Evolutionary conservation across 169 alveolate species (phyloP).

Genomic region (Eimeria zaria): DNA sequence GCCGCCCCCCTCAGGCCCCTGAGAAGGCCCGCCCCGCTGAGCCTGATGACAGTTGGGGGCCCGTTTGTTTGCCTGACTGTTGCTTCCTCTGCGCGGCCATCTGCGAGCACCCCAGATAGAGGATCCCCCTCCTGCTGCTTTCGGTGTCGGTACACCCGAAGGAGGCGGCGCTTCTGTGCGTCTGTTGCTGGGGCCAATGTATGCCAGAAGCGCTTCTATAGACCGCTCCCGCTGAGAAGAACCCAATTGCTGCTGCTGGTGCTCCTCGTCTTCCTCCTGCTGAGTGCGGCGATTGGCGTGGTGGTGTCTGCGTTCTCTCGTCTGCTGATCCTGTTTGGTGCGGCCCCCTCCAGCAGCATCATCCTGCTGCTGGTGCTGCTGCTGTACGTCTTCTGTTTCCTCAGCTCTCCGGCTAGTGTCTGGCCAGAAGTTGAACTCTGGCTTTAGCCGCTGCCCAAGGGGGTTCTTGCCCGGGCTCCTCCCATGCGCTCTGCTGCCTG

Average conservation of each 20-base stretch:
- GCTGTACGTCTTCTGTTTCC: neutral
- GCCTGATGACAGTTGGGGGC: neutral
- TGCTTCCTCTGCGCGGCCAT: slow-evolving; percentile 34
- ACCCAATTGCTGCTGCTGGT: slow-evolving; percentile 27
- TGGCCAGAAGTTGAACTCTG: slow-evolving; percentile 81
- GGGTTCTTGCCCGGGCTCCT: slow-evolving; percentile 66
- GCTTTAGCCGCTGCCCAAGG: slow-evolving; percentile 65
- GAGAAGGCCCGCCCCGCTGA: neutral
- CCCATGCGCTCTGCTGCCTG: neutral
- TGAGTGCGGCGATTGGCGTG: neutral
- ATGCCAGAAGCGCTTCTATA: neutral
- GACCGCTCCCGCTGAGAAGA: neutral
- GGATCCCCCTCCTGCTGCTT: neutral
- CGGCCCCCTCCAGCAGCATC: slow-evolving; percentile 5
- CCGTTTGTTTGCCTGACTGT: neutral
- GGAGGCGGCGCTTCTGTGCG: neutral
- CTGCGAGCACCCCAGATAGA: neutral
- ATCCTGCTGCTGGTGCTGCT: slow-evolving; percentile 32
- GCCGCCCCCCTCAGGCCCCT: neutral
- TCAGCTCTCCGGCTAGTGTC: slow-evolving; percentile 8
- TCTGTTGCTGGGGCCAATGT: neutral
- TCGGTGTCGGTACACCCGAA: neutral
- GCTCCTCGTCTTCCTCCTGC: neutral
- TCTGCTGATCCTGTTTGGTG: slow-evolving; percentile 16
- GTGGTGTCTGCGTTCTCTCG: neutral